phyloP scores from a whole-genome alignment of 441 rosid species.

The Erodium moschatum region DNA sequence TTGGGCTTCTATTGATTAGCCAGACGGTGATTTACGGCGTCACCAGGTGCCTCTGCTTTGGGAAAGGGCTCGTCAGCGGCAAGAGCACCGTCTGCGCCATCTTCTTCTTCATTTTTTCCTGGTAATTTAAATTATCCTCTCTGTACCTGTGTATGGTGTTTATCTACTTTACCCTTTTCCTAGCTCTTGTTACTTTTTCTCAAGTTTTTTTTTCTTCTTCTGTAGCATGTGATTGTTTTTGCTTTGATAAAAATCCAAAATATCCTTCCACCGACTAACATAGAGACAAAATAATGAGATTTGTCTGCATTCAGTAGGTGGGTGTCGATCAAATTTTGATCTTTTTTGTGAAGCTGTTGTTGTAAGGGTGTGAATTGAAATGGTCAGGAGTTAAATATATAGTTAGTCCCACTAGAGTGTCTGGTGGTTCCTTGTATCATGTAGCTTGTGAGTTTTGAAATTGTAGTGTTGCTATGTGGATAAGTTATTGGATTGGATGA shows the following conservation, averaged over 20 bases:
- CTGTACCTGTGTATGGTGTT: too few relatives aligned
- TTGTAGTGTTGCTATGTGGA: background rate
- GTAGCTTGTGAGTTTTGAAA: too few relatives aligned
- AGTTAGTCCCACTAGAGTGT: background rate
- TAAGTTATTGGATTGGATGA: background rate
- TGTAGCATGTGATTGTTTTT: too few relatives aligned
- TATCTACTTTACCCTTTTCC: slow-evolving; percentile 10
- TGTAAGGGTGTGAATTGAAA: background rate
- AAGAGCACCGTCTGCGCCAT: slow-evolving; percentile 48
- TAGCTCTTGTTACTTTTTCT: background rate
- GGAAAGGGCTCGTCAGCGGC: slow-evolving; percentile 63
- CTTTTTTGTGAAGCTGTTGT: too few relatives aligned
- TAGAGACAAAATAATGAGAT: background rate
- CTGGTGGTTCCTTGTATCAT: background rate
- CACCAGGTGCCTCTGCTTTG: slow-evolving; percentile 77
- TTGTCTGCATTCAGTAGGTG: background rate
- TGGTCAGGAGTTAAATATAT: background rate
- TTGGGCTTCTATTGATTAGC: slow-evolving; percentile 60
- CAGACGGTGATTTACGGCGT: slow-evolving; percentile 61
- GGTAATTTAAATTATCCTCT: slow-evolving; percentile 29
- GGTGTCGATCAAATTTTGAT: background rate
- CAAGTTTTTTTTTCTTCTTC: background rate
- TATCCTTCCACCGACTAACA: background rate
- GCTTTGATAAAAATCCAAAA: background rate
- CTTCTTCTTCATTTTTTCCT: slow-evolving; percentile 76